A percentile compares a stretch with the other conserved stretches of the same genome.
phyloP scores from a whole-genome alignment of 1,284 basidiomycete species.

The Ustilago nuda region DNA sequence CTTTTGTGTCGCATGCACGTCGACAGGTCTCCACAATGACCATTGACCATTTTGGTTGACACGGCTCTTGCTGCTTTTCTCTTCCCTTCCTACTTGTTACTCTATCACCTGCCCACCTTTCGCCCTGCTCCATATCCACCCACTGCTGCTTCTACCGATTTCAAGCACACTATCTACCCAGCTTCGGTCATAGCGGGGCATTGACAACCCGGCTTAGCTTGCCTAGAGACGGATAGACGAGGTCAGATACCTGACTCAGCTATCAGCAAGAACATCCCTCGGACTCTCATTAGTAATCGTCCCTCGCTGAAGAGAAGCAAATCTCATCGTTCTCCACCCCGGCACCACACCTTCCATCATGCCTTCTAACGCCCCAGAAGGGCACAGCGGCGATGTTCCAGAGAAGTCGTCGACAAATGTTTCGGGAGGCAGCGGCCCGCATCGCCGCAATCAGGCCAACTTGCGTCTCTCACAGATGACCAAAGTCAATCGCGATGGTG shows the following conservation, averaged over 20 bases:
- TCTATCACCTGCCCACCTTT: neutral
- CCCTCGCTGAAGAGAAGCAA: neutral
- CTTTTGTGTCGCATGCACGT: slow-evolving; percentile 16
- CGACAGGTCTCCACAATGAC: slow-evolving; percentile 5
- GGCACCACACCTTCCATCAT: neutral
- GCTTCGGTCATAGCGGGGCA: neutral
- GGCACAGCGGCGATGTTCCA: slow-evolving; percentile 4
- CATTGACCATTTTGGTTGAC: slow-evolving; percentile 1
- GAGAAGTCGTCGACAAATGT: slow-evolving; percentile 16
- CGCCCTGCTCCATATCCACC: neutral
- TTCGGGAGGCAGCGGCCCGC: slow-evolving; percentile 7
- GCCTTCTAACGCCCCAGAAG: slow-evolving; percentile 7
- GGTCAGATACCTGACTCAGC: neutral
- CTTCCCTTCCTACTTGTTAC: neutral
- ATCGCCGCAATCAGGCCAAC: slow-evolving; percentile 26
- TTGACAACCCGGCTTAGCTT: neutral
- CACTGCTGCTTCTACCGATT: neutral
- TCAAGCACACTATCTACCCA: neutral
- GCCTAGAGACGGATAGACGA: neutral
- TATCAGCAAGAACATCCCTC: neutral
- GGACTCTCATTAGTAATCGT: neutral
- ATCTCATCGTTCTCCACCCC: neutral
- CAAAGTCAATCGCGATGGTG: slow-evolving; percentile 34
- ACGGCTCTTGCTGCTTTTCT: neutral
- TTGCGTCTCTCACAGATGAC: slow-evolving; percentile 42